A percentile compares a stretch with the other conserved stretches of the same genome.
Conservation (phyloP, 345 rosid species). For the Gossypium anomalum region DNA sequence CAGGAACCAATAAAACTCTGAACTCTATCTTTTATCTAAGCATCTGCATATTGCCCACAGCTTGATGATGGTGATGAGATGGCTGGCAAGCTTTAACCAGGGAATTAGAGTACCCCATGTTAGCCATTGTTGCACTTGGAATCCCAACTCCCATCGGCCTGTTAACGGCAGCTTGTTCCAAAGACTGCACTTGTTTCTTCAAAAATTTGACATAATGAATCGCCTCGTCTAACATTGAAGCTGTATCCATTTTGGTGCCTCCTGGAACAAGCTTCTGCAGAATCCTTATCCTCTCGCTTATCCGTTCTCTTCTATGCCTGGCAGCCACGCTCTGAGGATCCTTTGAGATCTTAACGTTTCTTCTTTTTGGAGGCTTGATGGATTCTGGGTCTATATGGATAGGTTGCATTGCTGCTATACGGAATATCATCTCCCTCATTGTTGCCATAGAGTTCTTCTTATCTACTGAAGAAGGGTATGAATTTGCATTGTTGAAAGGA, state of each 20-base stretch:
- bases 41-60: conserved; percentile 52
- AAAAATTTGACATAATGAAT: conserved; percentile 86
- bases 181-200: conserved; percentile 74
- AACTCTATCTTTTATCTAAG: conserved; percentile 34
- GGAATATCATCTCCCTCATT: conserved; percentile 82
- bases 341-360: conserved; percentile 86
- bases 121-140: conserved; percentile 30
- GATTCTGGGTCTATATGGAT: conserved; percentile 82
- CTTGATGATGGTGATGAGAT: conserved; percentile 34
- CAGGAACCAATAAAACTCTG: not conserved
- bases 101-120: conserved; percentile 32
- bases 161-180: conserved; percentile 59
- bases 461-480: conserved; percentile 36
- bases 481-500: conserved; percentile 26
- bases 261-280: conserved; percentile 96
- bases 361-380: conserved; percentile 74
- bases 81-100: conserved; percentile 48
- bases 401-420: conserved; percentile 87
- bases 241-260: conserved; percentile 96
- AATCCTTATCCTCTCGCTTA: conserved; percentile 86
- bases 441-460: conserved; percentile 57
- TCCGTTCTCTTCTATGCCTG: conserved; percentile 76
- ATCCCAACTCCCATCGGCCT: conserved; percentile 33
- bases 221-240: conserved; percentile 93
- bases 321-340: conserved; percentile 97